These are phyloP conservation scores for Phytophthora pluvialis DNA, from an alignment of 352 stramenopile species.

Conservation along the genomic window DNA sequence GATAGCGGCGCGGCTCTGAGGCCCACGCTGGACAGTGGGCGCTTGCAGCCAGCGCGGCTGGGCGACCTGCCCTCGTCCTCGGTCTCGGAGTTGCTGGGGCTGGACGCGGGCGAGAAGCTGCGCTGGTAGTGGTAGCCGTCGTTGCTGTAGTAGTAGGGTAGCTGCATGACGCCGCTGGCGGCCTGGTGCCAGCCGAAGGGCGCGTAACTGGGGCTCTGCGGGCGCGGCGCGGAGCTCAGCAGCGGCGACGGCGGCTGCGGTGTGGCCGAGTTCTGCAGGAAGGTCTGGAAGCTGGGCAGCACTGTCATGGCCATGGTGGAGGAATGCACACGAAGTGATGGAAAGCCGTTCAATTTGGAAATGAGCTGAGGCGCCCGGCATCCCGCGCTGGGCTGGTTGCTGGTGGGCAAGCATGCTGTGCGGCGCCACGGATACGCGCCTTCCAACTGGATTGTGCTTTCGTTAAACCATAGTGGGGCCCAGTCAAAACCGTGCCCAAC, in stretches of 20 bases:
- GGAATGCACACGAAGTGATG: slow-evolving; percentile 7
- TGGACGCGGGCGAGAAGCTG: slow-evolving; percentile 26
- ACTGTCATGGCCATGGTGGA: slow-evolving; percentile 50
- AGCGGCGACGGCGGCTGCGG: slow-evolving; percentile 34
- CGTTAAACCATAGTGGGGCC: slow-evolving; percentile 31
- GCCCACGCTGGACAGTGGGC: slow-evolving; percentile 26
- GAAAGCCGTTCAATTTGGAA: slow-evolving; percentile 33
- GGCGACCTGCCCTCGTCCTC: slow-evolving; percentile 38
- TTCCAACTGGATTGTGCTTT: slow-evolving; percentile 19
- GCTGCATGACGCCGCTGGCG: slow-evolving; percentile 14
- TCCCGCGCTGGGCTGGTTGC: neutral
- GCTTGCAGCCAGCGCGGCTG: slow-evolving; percentile 30
- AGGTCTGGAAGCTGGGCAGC: slow-evolving; percentile 65
- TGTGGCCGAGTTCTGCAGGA: slow-evolving; percentile 50
- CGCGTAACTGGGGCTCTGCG: slow-evolving; percentile 21
- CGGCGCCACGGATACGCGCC: slow-evolving; percentile 58
- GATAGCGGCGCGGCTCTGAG: slow-evolving; percentile 25
- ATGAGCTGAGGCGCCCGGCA: slow-evolving; percentile 25
- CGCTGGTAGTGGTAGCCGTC: slow-evolving; percentile 10
- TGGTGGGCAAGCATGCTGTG: slow-evolving; percentile 8
- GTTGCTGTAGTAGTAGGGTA: slow-evolving; percentile 28
- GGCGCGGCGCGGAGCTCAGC: slow-evolving; percentile 12
- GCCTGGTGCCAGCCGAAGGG: slow-evolving; percentile 28
- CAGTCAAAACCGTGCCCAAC: slow-evolving; percentile 18
- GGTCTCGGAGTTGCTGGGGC: slow-evolving; percentile 31